Evolutionary conservation across 2,329 filamentous ascomycete species (phyloP).

Genomic region (Xylariaceae sp.): DNA sequence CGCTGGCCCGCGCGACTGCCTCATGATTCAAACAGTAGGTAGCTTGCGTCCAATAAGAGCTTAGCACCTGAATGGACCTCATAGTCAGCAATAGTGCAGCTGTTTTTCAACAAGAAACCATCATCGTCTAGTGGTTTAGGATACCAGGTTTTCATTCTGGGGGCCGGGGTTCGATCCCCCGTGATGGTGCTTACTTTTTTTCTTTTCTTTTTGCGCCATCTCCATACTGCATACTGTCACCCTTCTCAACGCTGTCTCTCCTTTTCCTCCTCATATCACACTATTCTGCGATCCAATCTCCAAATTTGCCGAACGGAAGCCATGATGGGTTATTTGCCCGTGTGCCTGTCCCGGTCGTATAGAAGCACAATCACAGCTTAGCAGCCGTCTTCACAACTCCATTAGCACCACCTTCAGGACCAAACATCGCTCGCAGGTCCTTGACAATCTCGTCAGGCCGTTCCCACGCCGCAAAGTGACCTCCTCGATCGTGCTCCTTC

Average conservation of each 20-base stretch:
- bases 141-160: conserved; percentile 15
- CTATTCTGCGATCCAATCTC: too few relatives aligned
- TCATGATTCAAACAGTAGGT: too few relatives aligned
- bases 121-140: conserved; percentile 16
- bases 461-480: conserved; percentile 52
- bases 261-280: too few relatives aligned
- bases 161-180: conserved; percentile 15
- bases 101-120: background rate
- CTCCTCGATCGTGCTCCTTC: conserved; percentile 38
- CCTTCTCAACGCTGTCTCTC: too few relatives aligned
- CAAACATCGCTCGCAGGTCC: conserved; percentile 50
- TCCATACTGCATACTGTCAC: too few relatives aligned
- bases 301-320: too few relatives aligned
- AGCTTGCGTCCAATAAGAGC: too few relatives aligned
- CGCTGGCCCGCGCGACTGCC: too few relatives aligned
- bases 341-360: background rate
- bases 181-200: conserved; percentile 4
- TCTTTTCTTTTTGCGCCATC: background rate
- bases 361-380: background rate
- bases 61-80: background rate
- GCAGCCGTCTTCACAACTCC: conserved; percentile 11
- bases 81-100: background rate
- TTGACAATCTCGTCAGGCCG: conserved; percentile 41
- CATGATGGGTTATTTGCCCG: too few relatives aligned
- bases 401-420: conserved; percentile 35